Conservation (phyloP, 495 filamentous ascomycete species). For the Trichoderma parareesei region DNA sequence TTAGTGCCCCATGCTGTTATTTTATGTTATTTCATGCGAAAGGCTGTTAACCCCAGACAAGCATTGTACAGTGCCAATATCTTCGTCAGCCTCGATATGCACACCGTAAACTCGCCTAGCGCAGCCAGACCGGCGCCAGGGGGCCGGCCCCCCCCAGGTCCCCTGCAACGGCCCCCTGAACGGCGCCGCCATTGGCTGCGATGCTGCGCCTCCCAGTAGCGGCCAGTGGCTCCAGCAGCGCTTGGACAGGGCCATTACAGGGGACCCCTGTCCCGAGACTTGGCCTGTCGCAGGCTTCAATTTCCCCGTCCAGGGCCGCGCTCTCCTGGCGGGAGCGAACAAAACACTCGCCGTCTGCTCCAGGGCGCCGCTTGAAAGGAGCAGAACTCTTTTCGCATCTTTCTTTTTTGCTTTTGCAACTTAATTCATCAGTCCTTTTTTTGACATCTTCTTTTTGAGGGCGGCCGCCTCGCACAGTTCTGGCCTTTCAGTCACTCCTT, state of each 20-base stretch:
- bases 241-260: neutral
- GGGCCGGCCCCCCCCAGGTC: too few species aligned
- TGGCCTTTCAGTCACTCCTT: neutral
- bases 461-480: neutral
- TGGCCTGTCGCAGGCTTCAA: conserved; percentile 8
- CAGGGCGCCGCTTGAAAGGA: neutral
- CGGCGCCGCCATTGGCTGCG: conserved; percentile 4
- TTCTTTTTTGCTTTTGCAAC: neutral
- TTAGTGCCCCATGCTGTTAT: too few species aligned
- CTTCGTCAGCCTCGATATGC: too few species aligned
- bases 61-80: too few species aligned
- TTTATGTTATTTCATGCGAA: too few species aligned
- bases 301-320: neutral
- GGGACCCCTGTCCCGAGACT: neutral
- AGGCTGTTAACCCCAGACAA: too few species aligned
- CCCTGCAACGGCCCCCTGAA: neutral
- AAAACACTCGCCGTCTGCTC: conserved; percentile 1
- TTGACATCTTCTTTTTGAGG: neutral
- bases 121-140: too few species aligned
- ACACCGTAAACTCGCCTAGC: too few species aligned
- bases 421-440: neutral
- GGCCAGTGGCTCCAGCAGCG: neutral
- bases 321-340: neutral
- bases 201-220: conserved; percentile 3
- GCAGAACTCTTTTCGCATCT: conserved; percentile 4